Evolutionary conservation across 1,139 yeast genomes (phyloP).

Genomic region (Saccharomyces uvarum): DNA sequence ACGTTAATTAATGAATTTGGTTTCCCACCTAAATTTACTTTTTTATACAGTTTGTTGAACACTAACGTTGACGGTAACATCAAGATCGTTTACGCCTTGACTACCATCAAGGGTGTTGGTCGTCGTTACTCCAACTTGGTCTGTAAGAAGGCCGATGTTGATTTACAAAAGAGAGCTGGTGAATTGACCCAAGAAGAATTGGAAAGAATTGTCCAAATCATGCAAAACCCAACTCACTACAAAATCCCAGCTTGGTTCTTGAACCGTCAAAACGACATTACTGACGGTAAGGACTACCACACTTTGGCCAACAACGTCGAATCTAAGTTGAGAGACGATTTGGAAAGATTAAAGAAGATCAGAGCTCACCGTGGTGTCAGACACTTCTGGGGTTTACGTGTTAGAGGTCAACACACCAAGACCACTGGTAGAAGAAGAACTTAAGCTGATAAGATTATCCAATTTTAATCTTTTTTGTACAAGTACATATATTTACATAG

Average conservation of each 20-base stretch:
- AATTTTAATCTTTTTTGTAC: constrained; percentile 5
- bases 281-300: constrained; percentile 99
- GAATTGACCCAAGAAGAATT: constrained; percentile 99
- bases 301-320: constrained; percentile 97
- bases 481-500: constrained; percentile 2
- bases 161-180: constrained; percentile 98
- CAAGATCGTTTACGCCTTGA: constrained; percentile 99
- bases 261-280: constrained; percentile 98
- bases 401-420: constrained; percentile 99
- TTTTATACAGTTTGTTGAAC: constrained; percentile 76
- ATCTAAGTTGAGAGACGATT: constrained; percentile 98
- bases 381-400: constrained; percentile 98
- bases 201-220: constrained; percentile 98
- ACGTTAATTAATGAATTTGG: neutral
- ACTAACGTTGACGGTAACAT: constrained; percentile 99
- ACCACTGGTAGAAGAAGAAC: constrained; percentile 86
- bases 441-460: constrained; percentile 19
- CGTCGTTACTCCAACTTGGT: constrained; percentile 99
- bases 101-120: constrained; percentile 99
- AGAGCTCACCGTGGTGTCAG: constrained; percentile 99
- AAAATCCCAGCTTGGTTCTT: constrained; percentile 99
- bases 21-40: constrained; percentile 25
- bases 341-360: constrained; percentile 99
- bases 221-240: constrained; percentile 99
- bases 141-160: constrained; percentile 99